phyloP scores from a whole-genome alignment of 208 protist species.

The Tritrichomonas foetus region DNA sequence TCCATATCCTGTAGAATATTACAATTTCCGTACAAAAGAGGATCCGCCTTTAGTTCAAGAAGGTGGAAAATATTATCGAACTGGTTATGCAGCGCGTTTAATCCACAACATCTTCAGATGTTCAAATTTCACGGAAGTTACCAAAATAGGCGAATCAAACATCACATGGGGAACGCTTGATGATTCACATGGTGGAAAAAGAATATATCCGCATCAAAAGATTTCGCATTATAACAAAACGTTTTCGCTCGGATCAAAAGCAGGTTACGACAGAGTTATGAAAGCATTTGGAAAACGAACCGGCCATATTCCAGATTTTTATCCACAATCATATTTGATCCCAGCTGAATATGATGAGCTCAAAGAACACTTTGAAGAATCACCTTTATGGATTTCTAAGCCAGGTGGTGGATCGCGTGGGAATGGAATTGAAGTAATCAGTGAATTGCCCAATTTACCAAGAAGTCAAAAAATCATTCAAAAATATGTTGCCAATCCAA shows the following conservation, averaged over 20 bases:
- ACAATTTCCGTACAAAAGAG: neutral
- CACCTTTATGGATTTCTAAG: neutral
- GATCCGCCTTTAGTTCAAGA: neutral
- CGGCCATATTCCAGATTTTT: neutral
- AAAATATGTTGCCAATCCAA: conserved; percentile 37
- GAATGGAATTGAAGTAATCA: neutral
- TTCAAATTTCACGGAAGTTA: neutral
- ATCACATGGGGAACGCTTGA: neutral
- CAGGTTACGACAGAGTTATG: conserved; percentile 20
- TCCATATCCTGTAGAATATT: neutral
- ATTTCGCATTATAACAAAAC: conserved; percentile 3
- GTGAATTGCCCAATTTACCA: neutral
- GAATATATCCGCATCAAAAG: neutral
- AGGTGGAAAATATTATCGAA: neutral
- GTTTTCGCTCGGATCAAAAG: neutral
- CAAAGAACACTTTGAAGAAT: neutral
- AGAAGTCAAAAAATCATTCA: neutral
- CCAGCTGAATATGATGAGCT: neutral
- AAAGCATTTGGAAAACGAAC: neutral
- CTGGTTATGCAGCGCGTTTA: neutral
- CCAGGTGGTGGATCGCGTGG: conserved; percentile 24
- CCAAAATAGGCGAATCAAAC: neutral
- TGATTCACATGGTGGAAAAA: no score
- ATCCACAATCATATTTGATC: neutral
- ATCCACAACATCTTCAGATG: neutral